Conservation (phyloP, 2,329 filamentous ascomycete species). For the Colletotrichum higginsianum region DNA sequence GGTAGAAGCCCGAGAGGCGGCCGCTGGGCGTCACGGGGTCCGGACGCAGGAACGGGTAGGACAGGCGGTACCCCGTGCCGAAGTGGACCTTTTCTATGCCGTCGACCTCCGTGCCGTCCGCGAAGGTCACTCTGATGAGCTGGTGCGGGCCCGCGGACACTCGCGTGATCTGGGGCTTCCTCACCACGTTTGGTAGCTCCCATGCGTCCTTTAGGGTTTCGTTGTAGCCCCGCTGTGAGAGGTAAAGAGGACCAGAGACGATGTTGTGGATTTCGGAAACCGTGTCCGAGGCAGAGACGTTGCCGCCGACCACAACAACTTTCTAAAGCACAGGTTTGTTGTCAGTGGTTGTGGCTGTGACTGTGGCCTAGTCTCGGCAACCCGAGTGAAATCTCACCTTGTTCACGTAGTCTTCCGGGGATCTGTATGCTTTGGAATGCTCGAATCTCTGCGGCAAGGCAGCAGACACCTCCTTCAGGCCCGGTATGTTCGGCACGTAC, state of each 20-base stretch:
- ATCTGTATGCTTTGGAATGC: slow-evolving; percentile 58
- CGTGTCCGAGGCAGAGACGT: slow-evolving; percentile 71
- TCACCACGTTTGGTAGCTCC: slow-evolving; percentile 63
- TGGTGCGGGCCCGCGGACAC: slow-evolving; percentile 54
- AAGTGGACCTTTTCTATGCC: slow-evolving; percentile 71
- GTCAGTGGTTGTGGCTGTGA: neutral
- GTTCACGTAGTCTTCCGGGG: slow-evolving; percentile 45
- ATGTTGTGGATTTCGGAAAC: slow-evolving; percentile 64
- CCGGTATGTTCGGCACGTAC: slow-evolving; percentile 56
- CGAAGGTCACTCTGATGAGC: slow-evolving; percentile 57
- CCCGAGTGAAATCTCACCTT: slow-evolving; percentile 34
- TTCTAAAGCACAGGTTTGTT: slow-evolving; percentile 50
- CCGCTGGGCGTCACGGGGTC: slow-evolving; percentile 42
- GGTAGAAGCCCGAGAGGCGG: slow-evolving; percentile 53
- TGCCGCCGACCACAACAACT: slow-evolving; percentile 70
- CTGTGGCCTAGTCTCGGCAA: slow-evolving; percentile 34
- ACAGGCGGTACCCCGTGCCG: slow-evolving; percentile 73
- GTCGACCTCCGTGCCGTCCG: slow-evolving; percentile 63
- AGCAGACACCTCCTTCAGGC: slow-evolving; percentile 55
- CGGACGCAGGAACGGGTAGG: slow-evolving; percentile 65
- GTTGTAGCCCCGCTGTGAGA: slow-evolving; percentile 62
- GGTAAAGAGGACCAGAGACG: slow-evolving; percentile 62
- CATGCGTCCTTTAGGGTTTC: slow-evolving; percentile 66
- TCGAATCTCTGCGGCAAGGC: slow-evolving; percentile 54
- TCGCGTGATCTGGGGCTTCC: slow-evolving; percentile 59